A percentile compares a stretch with the other conserved stretches of the same genome.
Evolutionary conservation across 192 early-diverging fungal genomes (phyloP).

Genomic region (Podila verticillata): DNA sequence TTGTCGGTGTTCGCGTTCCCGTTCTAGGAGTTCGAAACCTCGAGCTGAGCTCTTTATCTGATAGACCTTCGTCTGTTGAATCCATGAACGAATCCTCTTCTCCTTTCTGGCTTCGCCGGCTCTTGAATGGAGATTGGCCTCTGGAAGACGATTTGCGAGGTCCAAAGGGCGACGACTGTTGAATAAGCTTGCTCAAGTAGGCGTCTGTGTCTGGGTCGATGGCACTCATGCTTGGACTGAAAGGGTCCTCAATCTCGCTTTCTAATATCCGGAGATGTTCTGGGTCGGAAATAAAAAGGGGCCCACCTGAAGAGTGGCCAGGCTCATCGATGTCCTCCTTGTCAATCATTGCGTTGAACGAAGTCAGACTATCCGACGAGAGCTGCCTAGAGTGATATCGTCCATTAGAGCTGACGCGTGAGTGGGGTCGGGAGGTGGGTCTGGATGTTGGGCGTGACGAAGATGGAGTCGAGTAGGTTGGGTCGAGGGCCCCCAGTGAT

Average conservation of each 20-base stretch:
- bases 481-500: conserved; percentile 19
- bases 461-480: conserved; percentile 42
- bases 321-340: conserved; percentile 34
- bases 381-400: conserved; percentile 42
- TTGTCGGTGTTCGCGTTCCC: conserved; percentile 32
- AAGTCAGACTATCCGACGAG: conserved; percentile 40
- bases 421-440: conserved; percentile 27
- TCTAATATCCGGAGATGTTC: conserved; percentile 40
- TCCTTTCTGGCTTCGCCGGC: neutral
- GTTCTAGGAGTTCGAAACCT: conserved; percentile 28
- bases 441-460: conserved; percentile 37
- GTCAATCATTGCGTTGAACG: conserved; percentile 43
- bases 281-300: conserved; percentile 45
- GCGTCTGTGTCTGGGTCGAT: conserved; percentile 41
- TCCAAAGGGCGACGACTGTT: conserved; percentile 38
- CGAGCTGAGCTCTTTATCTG: conserved; percentile 32
- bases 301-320: conserved; percentile 21
- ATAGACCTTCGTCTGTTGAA: conserved; percentile 34
- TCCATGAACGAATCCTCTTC: conserved; percentile 43
- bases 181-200: conserved; percentile 37
- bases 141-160: conserved; percentile 28
- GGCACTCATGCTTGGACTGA: conserved; percentile 48
- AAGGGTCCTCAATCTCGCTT: conserved; percentile 50
- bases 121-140: conserved; percentile 43
- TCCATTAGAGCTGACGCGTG: conserved; percentile 36